Conservation (phyloP, 345 rosid genomes). For the Garcia nutans region DNA sequence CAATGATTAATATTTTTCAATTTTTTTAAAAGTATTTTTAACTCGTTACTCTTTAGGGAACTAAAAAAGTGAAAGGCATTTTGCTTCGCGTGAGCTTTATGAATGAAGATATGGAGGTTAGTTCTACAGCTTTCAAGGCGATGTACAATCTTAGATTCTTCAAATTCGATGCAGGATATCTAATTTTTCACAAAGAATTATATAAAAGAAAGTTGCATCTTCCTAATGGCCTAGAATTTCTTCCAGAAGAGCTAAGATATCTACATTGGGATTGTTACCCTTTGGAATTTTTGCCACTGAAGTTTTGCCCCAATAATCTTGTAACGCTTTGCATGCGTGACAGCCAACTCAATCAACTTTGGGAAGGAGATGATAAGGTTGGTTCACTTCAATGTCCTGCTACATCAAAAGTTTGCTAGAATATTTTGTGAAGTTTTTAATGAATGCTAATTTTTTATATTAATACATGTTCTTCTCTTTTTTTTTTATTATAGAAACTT, state of each 20-base stretch:
- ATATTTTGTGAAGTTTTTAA: too few species aligned
- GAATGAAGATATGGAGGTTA: background rate
- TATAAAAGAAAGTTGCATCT: too few species aligned
- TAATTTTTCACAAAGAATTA: fast-evolving
- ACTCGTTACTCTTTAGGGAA: background rate
- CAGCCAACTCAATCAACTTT: background rate
- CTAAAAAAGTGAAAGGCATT: background rate
- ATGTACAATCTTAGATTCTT: background rate
- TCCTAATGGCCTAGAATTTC: background rate
- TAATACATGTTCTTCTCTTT: background rate
- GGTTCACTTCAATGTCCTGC: background rate
- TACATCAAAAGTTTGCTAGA: too few species aligned
- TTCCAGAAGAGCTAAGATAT: background rate
- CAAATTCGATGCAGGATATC: too few species aligned
- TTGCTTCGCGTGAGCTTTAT: background rate
- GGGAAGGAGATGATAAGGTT: background rate
- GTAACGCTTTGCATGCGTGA: background rate
- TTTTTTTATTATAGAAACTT: background rate
- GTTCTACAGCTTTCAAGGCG: background rate
- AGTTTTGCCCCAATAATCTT: background rate
- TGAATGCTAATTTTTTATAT: too few species aligned
- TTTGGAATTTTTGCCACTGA: background rate
- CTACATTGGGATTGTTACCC: background rate
- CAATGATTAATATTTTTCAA: too few species aligned
- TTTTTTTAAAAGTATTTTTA: too few species aligned